These are phyloP conservation scores for Gaillardinia entomophila DNA, from an alignment of 805 yeast species.

Conservation along the genomic window DNA sequence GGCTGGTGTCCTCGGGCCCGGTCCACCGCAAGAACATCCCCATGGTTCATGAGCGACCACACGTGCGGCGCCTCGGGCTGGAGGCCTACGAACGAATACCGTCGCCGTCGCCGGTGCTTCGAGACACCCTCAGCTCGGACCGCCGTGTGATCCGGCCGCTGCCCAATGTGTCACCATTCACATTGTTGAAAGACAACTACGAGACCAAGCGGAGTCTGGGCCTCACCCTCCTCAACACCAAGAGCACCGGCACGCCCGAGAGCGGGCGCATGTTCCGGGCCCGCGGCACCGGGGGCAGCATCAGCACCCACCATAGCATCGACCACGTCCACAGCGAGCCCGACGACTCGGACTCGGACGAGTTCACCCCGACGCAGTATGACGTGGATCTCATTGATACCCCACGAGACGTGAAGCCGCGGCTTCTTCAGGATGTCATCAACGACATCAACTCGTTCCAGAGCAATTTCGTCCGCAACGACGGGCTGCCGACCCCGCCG, in stretches of 20 bases:
- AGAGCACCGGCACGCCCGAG: not conserved
- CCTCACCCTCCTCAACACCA: not conserved
- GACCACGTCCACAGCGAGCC: slow-evolving; percentile 18
- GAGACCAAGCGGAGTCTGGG: slow-evolving; percentile 10
- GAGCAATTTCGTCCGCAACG: slow-evolving; percentile 21
- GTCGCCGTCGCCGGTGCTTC: not conserved
- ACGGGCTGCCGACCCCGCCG: slow-evolving; percentile 3
- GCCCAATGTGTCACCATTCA: slow-evolving; percentile 22
- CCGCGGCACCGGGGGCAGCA: not conserved
- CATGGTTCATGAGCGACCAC: not conserved
- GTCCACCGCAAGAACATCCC: not conserved
- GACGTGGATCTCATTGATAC: slow-evolving; percentile 3
- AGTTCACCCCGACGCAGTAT: slow-evolving; percentile 1
- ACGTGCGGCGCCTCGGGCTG: too few relatives aligned
- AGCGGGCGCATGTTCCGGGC: too few relatives aligned
- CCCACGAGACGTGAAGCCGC: not conserved
- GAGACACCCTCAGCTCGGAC: not conserved
- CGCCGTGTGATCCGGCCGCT: too few relatives aligned
- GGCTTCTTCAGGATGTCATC: slow-evolving; percentile 9
- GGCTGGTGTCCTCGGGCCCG: not conserved
- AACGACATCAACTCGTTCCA: slow-evolving; percentile 27
- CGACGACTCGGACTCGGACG: slow-evolving; percentile 9
- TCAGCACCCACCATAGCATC: not conserved
- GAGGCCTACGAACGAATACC: too few relatives aligned
- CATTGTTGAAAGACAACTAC: slow-evolving; percentile 21